Percentiles rank a stretch among this genome's conserved stretches.
These are phyloP conservation scores for Claviceps maximensis DNA, from an alignment of 2,329 filamentous ascomycete species.

Conservation along the genomic window DNA sequence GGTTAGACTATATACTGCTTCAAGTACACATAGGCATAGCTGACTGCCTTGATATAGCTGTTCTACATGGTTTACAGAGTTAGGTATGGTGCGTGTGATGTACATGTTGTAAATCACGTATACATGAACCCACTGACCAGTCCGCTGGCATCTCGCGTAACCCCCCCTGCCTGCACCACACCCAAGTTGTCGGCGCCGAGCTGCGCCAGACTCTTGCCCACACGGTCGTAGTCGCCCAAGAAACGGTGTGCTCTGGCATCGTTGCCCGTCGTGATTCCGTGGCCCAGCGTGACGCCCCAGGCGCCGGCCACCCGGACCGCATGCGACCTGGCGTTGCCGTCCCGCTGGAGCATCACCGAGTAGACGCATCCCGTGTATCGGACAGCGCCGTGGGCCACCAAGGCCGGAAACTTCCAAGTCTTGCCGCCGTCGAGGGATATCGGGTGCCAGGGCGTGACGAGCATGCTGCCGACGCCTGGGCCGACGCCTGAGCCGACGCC, in stretches of 20 bases:
- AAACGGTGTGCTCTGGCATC: constrained; percentile 22
- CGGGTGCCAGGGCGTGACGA: constrained; percentile 50
- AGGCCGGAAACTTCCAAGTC: constrained; percentile 30
- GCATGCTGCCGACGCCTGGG: constrained; percentile 28
- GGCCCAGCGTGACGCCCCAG: constrained; percentile 46
- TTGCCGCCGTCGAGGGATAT: constrained; percentile 23
- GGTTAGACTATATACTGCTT: too few relatives aligned
- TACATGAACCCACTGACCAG: background rate
- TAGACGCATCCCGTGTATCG: background rate
- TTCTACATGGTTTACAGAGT: too few relatives aligned
- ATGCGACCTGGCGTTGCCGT: constrained; percentile 23
- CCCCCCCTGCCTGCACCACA: background rate
- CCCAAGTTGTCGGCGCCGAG: background rate
- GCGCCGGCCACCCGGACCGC: constrained; percentile 31
- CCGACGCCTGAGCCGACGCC: too few relatives aligned
- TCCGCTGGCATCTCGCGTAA: background rate
- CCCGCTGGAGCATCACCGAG: background rate
- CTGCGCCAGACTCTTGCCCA: background rate
- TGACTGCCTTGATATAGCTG: too few relatives aligned
- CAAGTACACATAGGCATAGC: too few relatives aligned
- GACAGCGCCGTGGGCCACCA: background rate
- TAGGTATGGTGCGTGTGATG: too few relatives aligned
- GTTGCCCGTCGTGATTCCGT: constrained; percentile 30
- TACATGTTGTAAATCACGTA: background rate
- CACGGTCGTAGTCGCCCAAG: background rate